Conservation (phyloP, 2,329 filamentous ascomycete genomes). For the Bipolaris victoriae region DNA sequence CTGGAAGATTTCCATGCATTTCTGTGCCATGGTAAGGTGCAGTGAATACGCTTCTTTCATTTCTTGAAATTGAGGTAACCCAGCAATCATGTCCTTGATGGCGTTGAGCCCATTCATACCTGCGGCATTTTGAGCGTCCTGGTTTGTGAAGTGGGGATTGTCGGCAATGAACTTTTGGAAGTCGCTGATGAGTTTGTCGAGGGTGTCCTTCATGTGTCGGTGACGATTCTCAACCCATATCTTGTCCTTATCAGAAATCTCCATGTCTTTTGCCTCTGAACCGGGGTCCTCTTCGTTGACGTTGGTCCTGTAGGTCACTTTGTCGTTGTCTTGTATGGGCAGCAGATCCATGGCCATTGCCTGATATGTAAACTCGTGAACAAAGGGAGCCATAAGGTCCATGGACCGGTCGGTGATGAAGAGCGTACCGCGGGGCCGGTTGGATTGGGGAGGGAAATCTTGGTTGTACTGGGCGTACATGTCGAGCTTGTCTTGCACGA, state of each 20-base stretch:
- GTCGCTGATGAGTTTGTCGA: conserved; percentile 89
- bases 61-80: conserved; percentile 90
- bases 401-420: conserved; percentile 91
- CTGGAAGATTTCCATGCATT: conserved; percentile 94
- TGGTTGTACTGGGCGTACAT: conserved; percentile 83
- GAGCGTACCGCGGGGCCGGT: conserved; percentile 79
- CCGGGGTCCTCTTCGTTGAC: conserved; percentile 75
- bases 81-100: conserved; percentile 96
- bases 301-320: conserved; percentile 80
- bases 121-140: conserved; percentile 68
- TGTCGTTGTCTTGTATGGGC: conserved; percentile 85
- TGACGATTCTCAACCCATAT: conserved; percentile 97
- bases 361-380: conserved; percentile 98
- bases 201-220: conserved; percentile 96
- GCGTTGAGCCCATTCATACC: conserved; percentile 87
- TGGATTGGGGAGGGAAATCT: conserved; percentile 80
- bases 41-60: conserved; percentile 95
- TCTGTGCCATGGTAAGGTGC: conserved; percentile 94
- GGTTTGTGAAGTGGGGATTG: conserved; percentile 89
- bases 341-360: conserved; percentile 96
- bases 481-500: conserved; percentile 90
- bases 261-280: conserved; percentile 85
- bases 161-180: conserved; percentile 90
- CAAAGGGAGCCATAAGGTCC: conserved; percentile 83
- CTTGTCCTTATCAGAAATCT: conserved; percentile 86